A percentile compares a stretch with the other conserved stretches of the same genome.
Conservation (phyloP, 345 rosid genomes). For the Diplotaxis tenuifolia region DNA sequence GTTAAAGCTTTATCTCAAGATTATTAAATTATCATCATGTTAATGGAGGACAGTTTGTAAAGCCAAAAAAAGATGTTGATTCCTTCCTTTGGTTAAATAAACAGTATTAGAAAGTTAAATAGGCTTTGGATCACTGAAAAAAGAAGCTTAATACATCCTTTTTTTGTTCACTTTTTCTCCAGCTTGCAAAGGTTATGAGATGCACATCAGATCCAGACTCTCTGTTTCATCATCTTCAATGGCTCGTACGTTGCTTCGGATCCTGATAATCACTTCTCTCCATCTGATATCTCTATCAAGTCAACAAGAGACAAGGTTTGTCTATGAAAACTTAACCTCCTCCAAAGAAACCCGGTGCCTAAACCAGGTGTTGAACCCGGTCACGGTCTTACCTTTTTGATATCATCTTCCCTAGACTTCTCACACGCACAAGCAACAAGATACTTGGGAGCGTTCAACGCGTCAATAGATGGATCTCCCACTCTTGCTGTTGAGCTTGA, state of each 20-base stretch:
- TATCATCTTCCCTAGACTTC: conserved; percentile 38
- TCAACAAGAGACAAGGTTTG: conserved; percentile 41
- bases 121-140: conserved; percentile 20
- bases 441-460: conserved; percentile 55
- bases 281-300: conserved; percentile 25
- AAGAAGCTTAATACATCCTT: conserved; percentile 17
- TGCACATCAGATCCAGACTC: conserved; percentile 25
- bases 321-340: conserved; percentile 42
- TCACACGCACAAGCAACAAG: conserved; percentile 3
- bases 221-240: conserved; percentile 25
- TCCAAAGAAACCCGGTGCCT: conserved; percentile 32
- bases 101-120: conserved; percentile 17
- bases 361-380: conserved; percentile 40
- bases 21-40: background rate
- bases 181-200: conserved; percentile 28
- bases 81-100: background rate
- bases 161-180: background rate
- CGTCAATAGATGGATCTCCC: conserved; percentile 36
- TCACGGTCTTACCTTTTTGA: conserved; percentile 46
- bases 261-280: conserved; percentile 22
- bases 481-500: conserved; percentile 61
- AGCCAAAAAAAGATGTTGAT: background rate
- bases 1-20: background rate
- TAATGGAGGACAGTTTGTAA: conserved; percentile 22
- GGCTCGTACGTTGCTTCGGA: conserved; percentile 23